Base-by-base conservation (phyloP, 345 rosid genomes). In the Hirschfeldia incana region DNA sequence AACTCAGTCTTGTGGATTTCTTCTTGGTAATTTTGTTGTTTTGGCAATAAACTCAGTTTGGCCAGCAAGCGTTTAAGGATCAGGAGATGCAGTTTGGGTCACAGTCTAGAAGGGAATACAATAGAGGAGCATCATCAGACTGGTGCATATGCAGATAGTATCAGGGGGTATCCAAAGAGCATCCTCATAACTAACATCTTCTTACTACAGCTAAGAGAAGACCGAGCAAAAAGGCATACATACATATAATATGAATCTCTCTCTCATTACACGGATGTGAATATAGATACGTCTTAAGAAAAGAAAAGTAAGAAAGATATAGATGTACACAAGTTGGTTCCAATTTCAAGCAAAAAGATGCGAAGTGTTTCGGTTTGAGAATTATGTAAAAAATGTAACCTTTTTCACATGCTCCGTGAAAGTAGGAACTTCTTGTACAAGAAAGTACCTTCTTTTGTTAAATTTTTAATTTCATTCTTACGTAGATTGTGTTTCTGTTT, bases 111-210 rank as follows among this genome's bases (percentile, higher is more conserved):
- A 85, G 92, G 85, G 95, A 86, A 58, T 90, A 83, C 78, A 76
- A 82, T 49, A 87, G 84, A 2, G 88, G 87, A 67, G 68, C 98
- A 63, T 94, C 95, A 62, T 91, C 92, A 0, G 94, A 93, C 69
- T 93, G 95, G 98, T 82, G 89, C 98, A 90, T 69, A 93, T 90
- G 93, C 94, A 92, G 85, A 76, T 93, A 70, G 91, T 92, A 46
- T 66, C 72, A 37, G 78, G 94, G 58, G 85, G 94, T 68, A 89
- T 91, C 74, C 90, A 85, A 75, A 85, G 94, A 87, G 78, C 88
- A 69, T 72, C 76, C 3, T 78, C 80, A 62, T 21, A 21, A 21
- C 21, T 21, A 21, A 21, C 21, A 21, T 30, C 34, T 57, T 75
- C 33, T 59, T 59, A 59, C 49, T 49, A 69, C 37, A 69, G 33